phyloP scores from a whole-genome alignment of 2,329 filamentous ascomycete species.

The Pseudocercospora eumusae region DNA sequence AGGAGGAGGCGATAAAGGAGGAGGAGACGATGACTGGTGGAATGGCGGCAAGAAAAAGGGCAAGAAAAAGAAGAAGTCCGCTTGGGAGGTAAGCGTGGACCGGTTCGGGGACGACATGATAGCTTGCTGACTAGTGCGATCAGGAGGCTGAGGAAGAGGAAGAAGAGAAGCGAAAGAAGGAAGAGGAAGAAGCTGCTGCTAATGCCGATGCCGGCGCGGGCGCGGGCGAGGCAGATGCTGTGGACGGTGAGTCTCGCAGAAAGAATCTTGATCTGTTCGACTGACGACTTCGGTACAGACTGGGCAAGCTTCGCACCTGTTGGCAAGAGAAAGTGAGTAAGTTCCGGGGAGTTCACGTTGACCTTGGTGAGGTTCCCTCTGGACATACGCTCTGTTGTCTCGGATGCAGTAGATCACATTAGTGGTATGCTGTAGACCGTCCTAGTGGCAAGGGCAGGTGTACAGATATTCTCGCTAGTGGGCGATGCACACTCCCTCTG shows the following conservation, averaged over 20 bases:
- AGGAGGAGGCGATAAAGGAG: constrained; percentile 36
- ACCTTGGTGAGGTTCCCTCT: neutral
- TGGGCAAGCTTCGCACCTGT: constrained; percentile 44
- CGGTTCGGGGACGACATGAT: neutral
- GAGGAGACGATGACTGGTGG: constrained; percentile 42
- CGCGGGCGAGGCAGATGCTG: constrained; percentile 33
- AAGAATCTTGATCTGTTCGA: neutral
- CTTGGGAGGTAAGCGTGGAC: constrained; percentile 31
- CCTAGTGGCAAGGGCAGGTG: neutral
- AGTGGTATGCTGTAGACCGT: neutral
- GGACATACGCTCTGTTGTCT: neutral
- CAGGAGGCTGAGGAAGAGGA: constrained; percentile 41
- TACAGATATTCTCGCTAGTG: neutral
- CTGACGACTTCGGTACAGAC: constrained; percentile 25
- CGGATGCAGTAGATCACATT: neutral
- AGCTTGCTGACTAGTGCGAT: constrained; percentile 16
- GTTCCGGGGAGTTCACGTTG: neutral
- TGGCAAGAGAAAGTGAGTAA: constrained; percentile 37
- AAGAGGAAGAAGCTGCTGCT: constrained; percentile 38
- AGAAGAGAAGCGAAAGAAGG: constrained; percentile 43
- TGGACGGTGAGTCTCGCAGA: constrained; percentile 28
- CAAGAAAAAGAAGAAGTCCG: constrained; percentile 44
- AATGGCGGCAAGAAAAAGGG: constrained; percentile 40
- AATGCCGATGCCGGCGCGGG: constrained; percentile 36
- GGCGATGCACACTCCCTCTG: neutral